Conservation (phyloP, 306 rosid genomes). For the Vicia faba region DNA sequence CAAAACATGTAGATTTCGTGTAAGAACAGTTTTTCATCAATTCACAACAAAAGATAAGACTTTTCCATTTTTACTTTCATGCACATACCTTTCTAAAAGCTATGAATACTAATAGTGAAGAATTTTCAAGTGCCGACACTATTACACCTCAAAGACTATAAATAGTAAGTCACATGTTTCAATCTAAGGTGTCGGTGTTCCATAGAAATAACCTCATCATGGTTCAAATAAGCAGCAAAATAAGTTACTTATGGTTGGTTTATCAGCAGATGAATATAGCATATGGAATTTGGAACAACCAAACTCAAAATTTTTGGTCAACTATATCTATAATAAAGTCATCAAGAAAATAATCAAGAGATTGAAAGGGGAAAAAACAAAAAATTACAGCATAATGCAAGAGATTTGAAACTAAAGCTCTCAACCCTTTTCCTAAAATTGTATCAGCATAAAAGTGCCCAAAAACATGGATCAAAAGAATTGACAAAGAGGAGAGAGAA, state of each 20-base stretch:
- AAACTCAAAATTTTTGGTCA: conserved; percentile 36
- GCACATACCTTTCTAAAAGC: neutral
- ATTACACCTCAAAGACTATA: neutral
- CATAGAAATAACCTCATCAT: neutral
- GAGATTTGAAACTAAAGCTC: conserved; percentile 29
- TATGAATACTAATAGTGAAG: neutral
- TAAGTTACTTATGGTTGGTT: conserved; percentile 13
- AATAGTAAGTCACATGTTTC: conserved; percentile 12
- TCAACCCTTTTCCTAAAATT: conserved; percentile 14
- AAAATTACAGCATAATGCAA: conserved; percentile 34
- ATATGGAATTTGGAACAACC: neutral
- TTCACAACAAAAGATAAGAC: conserved; percentile 2
- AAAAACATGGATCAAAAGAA: neutral
- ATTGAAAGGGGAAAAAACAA: neutral
- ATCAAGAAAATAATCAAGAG: conserved; percentile 7
- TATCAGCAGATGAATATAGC: neutral
- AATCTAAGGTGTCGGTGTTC: neutral
- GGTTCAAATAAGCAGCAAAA: conserved; percentile 20
- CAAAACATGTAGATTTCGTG: neutral
- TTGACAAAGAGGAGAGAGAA: conserved; percentile 4
- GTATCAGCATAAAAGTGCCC: conserved; percentile 33
- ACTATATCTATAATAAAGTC: neutral
- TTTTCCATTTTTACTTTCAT: conserved; percentile 6
- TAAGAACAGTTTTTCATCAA: conserved; percentile 3
- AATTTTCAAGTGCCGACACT: neutral